Evolutionary conservation across 2,329 filamentous ascomycete genomes (phyloP), one percentile per base, ranked within the genome.

Genomic region (Hymenoscyphus salicellus): DNA sequence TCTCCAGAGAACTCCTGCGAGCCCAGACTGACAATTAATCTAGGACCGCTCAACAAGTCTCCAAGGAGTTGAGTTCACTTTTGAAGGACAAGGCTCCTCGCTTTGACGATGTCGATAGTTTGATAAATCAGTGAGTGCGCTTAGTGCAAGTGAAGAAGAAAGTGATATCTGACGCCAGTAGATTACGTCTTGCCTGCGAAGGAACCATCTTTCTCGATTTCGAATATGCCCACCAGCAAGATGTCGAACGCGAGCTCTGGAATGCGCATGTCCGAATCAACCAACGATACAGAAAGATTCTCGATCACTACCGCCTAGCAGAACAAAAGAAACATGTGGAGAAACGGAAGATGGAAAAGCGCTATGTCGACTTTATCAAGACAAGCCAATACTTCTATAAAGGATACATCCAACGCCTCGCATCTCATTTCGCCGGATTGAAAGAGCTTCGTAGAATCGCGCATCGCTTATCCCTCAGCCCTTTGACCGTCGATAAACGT

Each of bases 371-470:
- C 70, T 98, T 96, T 76, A 86, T 98, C 71, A 96, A 94, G 78
- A 89, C 89, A 57, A 90, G 92, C 69, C 91, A 95, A 77, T 87
- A 87, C 72, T 97, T 96, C 77, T 98, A 98, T 81, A 87, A 90
- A 73, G 88, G 87, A 69, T 95, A 92, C 73, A 89, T 97, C 62
- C 88, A 94, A 76, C 86, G 89, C 63, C 82, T 97, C 28, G 88
- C 89, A 61, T 82, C 81, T 30, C 81, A 83, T 60, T 89, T 86
- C 72, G 80, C 63, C 5, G 72, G 72, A 30, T 67, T 75, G 55
- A 63, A 65, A 41, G 71, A 69, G 2, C 63, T 77, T n/a, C 71
- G 67, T 17, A 70, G 73, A 55, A 73, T 77, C 60, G 72, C 75
- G 1, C 66, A 74, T 46, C 67, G 72, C 17, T 64, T 77, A 4